These are phyloP conservation scores for Colletotrichum cordylinicola DNA, from an alignment of 2,329 filamentous ascomycete genomes.

Conservation along the genomic window DNA sequence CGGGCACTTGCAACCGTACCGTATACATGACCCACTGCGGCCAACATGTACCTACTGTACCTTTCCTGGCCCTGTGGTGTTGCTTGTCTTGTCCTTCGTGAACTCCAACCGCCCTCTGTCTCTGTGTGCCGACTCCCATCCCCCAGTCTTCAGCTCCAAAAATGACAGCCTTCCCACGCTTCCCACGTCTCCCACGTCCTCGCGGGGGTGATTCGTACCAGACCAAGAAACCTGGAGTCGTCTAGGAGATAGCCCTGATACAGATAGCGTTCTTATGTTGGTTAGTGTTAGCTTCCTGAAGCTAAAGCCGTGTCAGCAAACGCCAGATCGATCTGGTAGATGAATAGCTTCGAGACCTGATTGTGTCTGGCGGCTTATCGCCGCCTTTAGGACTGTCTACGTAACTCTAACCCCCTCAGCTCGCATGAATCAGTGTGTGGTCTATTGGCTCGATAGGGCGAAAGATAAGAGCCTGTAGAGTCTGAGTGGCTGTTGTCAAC, in stretches of 20 bases:
- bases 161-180: neutral
- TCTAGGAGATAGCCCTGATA: neutral
- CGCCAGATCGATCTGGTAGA: neutral
- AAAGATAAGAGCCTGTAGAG: slow-evolving; percentile 2
- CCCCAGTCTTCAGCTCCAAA: neutral
- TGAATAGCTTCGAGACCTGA: neutral
- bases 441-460: neutral
- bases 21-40: neutral
- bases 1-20: neutral
- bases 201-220: neutral
- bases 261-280: neutral
- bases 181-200: neutral
- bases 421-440: neutral
- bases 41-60: neutral
- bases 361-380: neutral
- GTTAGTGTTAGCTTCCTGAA: neutral
- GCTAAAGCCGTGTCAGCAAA: neutral
- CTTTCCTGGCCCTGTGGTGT: neutral
- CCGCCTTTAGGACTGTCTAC: neutral
- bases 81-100: neutral
- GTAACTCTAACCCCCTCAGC: neutral
- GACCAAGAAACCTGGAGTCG: neutral
- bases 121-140: neutral
- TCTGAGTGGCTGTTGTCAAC: neutral
- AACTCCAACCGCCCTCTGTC: neutral